Evolutionary conservation across 441 rosid species (phyloP).

Genomic region (Melastoma candidum): DNA sequence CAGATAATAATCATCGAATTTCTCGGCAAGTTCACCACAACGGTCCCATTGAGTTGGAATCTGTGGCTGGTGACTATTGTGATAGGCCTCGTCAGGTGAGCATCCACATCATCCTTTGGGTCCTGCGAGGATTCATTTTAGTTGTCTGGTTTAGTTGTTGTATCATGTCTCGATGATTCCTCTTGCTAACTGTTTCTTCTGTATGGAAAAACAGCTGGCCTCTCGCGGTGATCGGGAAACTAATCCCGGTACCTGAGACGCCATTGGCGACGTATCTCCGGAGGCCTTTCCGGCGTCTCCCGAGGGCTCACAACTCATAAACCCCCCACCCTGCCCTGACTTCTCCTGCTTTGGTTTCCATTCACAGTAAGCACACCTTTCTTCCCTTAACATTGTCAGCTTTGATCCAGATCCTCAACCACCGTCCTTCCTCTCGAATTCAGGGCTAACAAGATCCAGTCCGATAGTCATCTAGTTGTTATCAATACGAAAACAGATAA

Average conservation of each 20-base stretch:
- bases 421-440: too few species aligned
- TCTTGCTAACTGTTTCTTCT: not conserved
- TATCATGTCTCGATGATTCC: too few species aligned
- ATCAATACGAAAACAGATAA: too few species aligned
- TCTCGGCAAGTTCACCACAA: constrained; percentile 22
- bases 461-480: too few species aligned
- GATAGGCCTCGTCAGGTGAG: constrained; percentile 71
- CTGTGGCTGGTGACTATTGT: constrained; percentile 61
- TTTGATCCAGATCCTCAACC: too few species aligned
- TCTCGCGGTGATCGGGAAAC: constrained; percentile 68
- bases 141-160: not conserved
- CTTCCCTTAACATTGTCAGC: too few species aligned
- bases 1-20: too few species aligned
- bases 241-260: constrained; percentile 71
- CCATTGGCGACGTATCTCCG: constrained; percentile 44
- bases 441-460: too few species aligned
- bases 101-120: not conserved
- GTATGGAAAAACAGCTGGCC: constrained; percentile 61
- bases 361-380: too few species aligned
- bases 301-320: too few species aligned
- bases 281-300: constrained; percentile 28
- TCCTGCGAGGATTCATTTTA: not conserved
- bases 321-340: too few species aligned
- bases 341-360: too few species aligned
- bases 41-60: constrained; percentile 62